These are phyloP conservation scores for Diaporthe sp. DNA, from an alignment of 2,329 filamentous ascomycete species.

Conservation along the genomic window DNA sequence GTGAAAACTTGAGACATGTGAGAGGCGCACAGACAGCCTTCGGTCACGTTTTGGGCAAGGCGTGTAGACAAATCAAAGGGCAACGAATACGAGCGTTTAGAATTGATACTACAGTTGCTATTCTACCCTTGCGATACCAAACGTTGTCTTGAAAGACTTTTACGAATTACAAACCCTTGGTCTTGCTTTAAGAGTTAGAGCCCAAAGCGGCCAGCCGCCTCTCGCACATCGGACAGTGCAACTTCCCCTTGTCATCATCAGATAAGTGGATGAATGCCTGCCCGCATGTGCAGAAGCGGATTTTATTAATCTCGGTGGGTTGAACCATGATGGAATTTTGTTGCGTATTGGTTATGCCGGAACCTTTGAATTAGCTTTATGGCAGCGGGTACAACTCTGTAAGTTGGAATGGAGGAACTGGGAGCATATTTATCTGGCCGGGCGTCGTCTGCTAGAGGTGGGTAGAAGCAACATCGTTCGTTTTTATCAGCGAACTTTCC, in stretches of 20 bases:
- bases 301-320: background rate
- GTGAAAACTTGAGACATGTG: background rate
- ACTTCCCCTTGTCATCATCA: background rate
- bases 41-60: background rate
- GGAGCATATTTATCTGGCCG: background rate
- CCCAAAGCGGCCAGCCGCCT: background rate
- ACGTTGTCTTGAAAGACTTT: background rate
- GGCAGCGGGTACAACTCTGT: background rate
- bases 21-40: background rate
- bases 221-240: conserved; percentile 7
- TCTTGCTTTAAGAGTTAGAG: background rate
- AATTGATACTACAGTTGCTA: background rate
- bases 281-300: conserved; percentile 8
- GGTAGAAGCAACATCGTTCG: conserved; percentile 7
- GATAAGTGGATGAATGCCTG: background rate
- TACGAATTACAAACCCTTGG: background rate
- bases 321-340: background rate
- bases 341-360: background rate
- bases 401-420: background rate
- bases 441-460: background rate
- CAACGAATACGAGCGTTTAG: no score
- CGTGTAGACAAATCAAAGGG: no score
- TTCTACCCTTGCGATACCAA: no score
- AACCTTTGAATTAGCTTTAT: background rate
- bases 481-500: background rate